Evolutionary conservation across 2,329 filamentous ascomycete genomes (phyloP), one percentile per base, ranked within the genome.

Genomic region (Scorias spongiosa): DNA sequence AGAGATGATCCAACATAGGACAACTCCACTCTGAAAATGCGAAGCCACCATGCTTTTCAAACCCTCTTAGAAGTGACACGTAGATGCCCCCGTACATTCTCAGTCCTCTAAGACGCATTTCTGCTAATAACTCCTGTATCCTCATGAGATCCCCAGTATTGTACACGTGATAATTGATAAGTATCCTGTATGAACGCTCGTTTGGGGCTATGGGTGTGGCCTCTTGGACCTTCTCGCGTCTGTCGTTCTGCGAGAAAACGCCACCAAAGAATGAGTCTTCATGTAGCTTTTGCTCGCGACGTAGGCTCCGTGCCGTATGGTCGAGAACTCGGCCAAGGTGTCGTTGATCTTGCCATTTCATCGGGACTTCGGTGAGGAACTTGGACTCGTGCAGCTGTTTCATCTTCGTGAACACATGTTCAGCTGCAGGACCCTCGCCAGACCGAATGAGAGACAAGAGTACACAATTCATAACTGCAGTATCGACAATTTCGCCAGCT

Each of bases 401-500:
- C 88, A 98, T 96, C 47, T 80, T 78, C 45, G 77, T 68, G 55
- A 95, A 95, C 10, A 94, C 76, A 47, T 81, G 73, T 52, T 89
- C 79, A 2, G 88, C 91, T 0, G 84, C 80, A 6, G 71, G 66
- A 34, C 81, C 75, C 57, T 98, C 88, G 36, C 81, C 81, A 11
- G 81, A 79, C 44, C 78, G 72, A 38, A 95, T 70, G 15, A 96
- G 72, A 1, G 86, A 80, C 0, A 78, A 72, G 48, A 96, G 84
- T 54, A 95, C 78, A 53, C 82, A 84, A 57, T 96, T 96, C 60
- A 96, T 71, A 11, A 87, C 81, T 2, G 82, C 71, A 0, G 84
- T 88, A 60, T 96, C 89, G 44, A 98, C 79, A 48, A 95, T 79
- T 60, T 96, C 85, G 29, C 87, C 86, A 0, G 79, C 75, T 32